These are phyloP conservation scores for Scenedesmus sp. DNA, from an alignment of 163 green algal species.

Conservation along the genomic window DNA sequence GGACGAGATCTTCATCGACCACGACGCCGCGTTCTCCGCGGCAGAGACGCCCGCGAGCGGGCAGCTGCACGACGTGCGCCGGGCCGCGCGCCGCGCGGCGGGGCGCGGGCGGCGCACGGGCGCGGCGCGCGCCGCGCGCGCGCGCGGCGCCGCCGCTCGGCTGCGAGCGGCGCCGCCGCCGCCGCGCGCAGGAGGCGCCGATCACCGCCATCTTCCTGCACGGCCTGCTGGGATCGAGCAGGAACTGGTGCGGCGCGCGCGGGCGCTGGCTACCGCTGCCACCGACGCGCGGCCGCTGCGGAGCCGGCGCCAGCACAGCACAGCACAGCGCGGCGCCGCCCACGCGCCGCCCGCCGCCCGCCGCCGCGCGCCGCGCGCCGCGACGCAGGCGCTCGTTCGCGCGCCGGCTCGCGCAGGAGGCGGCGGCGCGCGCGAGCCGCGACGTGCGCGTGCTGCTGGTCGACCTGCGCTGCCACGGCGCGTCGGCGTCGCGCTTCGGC, in stretches of 20 bases:
- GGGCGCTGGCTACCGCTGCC: not conserved
- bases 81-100: too few relatives aligned
- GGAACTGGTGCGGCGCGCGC: slow-evolving; percentile 34
- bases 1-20: too few relatives aligned
- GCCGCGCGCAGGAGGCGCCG: not conserved
- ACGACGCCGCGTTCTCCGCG: not conserved
- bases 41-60: not conserved
- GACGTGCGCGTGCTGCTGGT: slow-evolving; percentile 38
- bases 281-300: not conserved
- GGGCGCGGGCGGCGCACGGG: too few relatives aligned
- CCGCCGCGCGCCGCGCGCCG: not conserved
- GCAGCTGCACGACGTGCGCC: not conserved
- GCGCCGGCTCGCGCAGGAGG: slow-evolving; percentile 27
- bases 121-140: too few relatives aligned
- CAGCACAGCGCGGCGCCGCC: not conserved
- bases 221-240: slow-evolving; percentile 37
- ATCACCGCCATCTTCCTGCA: slow-evolving; percentile 45
- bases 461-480: slow-evolving; percentile 34
- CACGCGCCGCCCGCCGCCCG: not conserved
- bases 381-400: slow-evolving; percentile 11
- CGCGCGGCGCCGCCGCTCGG: too few relatives aligned
- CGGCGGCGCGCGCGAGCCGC: slow-evolving; percentile 16
- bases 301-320: not conserved
- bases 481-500: not conserved
- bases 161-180: not conserved